These are phyloP conservation scores for Calocybe indica DNA, from an alignment of 768 basidiomycete genomes.

Conservation along the genomic window DNA sequence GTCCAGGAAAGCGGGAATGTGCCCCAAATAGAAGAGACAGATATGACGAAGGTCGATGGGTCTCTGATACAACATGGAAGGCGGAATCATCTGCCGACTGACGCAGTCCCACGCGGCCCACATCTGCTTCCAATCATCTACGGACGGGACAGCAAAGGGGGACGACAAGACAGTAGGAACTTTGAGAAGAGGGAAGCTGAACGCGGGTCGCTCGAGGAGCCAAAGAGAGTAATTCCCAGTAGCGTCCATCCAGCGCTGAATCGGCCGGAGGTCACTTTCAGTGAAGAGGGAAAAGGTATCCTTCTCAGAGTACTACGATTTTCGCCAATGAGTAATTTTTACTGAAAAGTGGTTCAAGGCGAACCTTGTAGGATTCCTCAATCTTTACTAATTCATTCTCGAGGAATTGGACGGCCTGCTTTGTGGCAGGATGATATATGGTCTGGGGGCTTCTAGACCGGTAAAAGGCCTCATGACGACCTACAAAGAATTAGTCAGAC, in stretches of 20 bases:
- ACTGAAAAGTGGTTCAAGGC: slow-evolving; percentile 1
- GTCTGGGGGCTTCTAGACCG: slow-evolving; percentile 57
- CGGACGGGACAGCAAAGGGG: slow-evolving; percentile 64
- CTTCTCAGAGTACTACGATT: slow-evolving; percentile 64
- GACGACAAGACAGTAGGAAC: slow-evolving; percentile 30
- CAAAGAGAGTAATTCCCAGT: slow-evolving; percentile 74
- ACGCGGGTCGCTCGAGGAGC: slow-evolving; percentile 84
- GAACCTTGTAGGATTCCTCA: slow-evolving; percentile 85
- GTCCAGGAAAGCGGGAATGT: slow-evolving; percentile 90
- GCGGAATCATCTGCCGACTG: slow-evolving; percentile 80
- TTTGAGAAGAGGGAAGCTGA: slow-evolving; percentile 63
- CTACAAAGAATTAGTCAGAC: slow-evolving; percentile 26
- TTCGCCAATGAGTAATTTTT: not conserved
- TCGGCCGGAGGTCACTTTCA: slow-evolving; percentile 69
- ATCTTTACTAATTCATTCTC: slow-evolving; percentile 78
- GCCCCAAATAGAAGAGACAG: slow-evolving; percentile 94
- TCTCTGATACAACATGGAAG: slow-evolving; percentile 79
- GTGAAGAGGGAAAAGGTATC: slow-evolving; percentile 71
- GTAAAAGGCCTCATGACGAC: slow-evolving; percentile 82
- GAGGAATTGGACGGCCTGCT: slow-evolving; percentile 45
- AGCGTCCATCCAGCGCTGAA: slow-evolving; percentile 82
- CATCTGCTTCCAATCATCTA: slow-evolving; percentile 74
- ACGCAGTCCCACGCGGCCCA: slow-evolving; percentile 91
- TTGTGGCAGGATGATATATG: slow-evolving; percentile 42
- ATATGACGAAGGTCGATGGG: slow-evolving; percentile 94